Percentiles rank a stretch among this genome's conserved stretches.
phyloP scores from a whole-genome alignment of 179 eudicot genomes.

The Heliamphora pulchella region DNA sequence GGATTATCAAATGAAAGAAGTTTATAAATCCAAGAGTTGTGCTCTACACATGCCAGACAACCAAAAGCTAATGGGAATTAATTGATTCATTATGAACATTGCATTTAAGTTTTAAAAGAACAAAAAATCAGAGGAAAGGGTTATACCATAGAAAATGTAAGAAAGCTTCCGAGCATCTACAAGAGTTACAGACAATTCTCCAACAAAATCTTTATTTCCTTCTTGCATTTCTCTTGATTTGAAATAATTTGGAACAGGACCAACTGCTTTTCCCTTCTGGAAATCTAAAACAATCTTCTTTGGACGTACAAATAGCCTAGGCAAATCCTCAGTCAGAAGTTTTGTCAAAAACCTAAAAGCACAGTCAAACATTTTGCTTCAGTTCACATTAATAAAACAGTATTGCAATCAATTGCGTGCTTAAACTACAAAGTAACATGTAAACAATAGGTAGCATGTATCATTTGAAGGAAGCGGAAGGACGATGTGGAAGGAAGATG shows the following conservation, averaged over 20 bases:
- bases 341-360: slow-evolving; percentile 77
- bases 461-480: slow-evolving; percentile 4
- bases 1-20: slow-evolving; percentile 11
- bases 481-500: neutral
- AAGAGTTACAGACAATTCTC: slow-evolving; percentile 97
- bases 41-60: neutral
- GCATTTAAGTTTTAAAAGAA: neutral
- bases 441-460: slow-evolving; percentile 9
- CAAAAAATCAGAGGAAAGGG: neutral
- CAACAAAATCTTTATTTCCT: slow-evolving; percentile 72
- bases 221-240: slow-evolving; percentile 65
- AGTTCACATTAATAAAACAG: slow-evolving; percentile 5
- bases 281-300: slow-evolving; percentile 94
- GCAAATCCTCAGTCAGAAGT: slow-evolving; percentile 92
- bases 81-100: neutral
- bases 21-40: neutral
- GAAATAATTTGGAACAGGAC: slow-evolving; percentile 53
- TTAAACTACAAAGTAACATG: neutral
- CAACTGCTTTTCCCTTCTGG: slow-evolving; percentile 85
- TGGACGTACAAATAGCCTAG: slow-evolving; percentile 90
- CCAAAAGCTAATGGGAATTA: neutral
- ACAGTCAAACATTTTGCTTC: slow-evolving; percentile 5
- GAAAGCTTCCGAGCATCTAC: slow-evolving; percentile 91
- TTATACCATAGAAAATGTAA: slow-evolving; percentile 63
- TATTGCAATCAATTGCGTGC: neutral